Evolutionary conservation across 495 filamentous ascomycete genomes (phyloP).

Genomic region (Trichoderma parareesei): DNA sequence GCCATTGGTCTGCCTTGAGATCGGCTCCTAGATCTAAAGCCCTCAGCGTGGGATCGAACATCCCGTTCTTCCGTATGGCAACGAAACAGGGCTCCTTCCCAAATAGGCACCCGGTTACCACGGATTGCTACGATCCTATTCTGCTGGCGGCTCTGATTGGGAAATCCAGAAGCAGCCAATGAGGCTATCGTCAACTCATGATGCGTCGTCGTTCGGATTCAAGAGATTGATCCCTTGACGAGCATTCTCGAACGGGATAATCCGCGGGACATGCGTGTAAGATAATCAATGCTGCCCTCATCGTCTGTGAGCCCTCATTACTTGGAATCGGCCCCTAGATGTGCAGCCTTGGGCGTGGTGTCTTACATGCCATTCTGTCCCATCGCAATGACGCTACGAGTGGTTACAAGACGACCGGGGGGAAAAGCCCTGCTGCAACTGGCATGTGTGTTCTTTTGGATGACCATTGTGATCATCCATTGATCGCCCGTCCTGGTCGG

Average conservation of each 20-base stretch:
- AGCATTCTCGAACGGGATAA: too few relatives aligned
- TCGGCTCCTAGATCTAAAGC: not conserved
- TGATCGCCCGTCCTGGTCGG: not conserved
- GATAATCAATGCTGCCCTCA: too few relatives aligned
- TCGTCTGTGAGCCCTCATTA: too few relatives aligned
- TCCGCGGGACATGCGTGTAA: too few relatives aligned
- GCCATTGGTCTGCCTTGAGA: not conserved
- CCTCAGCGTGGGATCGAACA: not conserved
- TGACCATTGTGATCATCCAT: not conserved
- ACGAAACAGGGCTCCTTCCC: too few relatives aligned
- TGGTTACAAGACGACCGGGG: not conserved
- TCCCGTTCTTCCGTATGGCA: conserved; percentile 1
- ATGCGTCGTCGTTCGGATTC: too few relatives aligned
- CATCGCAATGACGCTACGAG: not conserved
- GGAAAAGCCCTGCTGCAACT: not conserved
- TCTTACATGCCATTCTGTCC: not conserved
- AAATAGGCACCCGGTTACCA: too few relatives aligned
- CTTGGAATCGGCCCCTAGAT: not conserved
- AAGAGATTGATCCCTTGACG: too few relatives aligned
- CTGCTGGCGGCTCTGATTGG: too few relatives aligned
- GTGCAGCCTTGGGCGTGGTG: not conserved
- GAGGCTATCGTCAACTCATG: too few relatives aligned
- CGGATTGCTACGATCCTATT: too few relatives aligned
- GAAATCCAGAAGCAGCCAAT: too few relatives aligned
- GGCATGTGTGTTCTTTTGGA: not conserved